phyloP scores from a whole-genome alignment of 129 eudicot species.

The Chrysanthemum seticuspe region DNA sequence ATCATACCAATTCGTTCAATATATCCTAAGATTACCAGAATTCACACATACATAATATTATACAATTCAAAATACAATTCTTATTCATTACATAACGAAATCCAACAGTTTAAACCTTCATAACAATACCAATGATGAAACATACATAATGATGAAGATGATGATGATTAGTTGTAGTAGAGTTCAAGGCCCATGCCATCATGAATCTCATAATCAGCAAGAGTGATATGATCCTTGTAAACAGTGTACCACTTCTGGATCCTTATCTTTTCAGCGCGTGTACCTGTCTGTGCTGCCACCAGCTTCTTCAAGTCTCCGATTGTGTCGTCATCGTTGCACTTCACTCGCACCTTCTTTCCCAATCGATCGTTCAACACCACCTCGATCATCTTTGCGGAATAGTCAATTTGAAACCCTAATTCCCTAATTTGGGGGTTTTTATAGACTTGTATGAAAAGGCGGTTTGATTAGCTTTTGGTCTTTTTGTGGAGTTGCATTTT shows the following conservation, averaged over 20 bases:
- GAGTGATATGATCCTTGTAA: slow-evolving; percentile 87
- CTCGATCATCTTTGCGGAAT: slow-evolving; percentile 57
- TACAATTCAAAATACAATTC: no score
- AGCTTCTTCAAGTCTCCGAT: slow-evolving; percentile 92
- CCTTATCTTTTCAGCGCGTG: slow-evolving; percentile 82
- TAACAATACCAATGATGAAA: no score
- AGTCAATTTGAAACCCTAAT: slow-evolving; percentile 21
- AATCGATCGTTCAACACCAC: slow-evolving; percentile 91
- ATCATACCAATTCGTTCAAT: no score
- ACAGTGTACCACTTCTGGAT: slow-evolving; percentile 87
- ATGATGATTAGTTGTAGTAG: slow-evolving; percentile 53
- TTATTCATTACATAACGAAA: no score
- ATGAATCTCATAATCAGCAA: slow-evolving; percentile 79
- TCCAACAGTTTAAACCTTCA: no score
- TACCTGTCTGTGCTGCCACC: slow-evolving; percentile 87
- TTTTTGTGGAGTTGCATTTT: no score
- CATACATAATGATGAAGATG: neutral
- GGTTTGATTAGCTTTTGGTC: no score
- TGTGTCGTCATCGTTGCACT: slow-evolving; percentile 92
- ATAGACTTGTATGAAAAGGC: no score
- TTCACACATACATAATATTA: no score
- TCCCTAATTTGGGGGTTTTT: neutral
- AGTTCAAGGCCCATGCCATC: slow-evolving; percentile 99
- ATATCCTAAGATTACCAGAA: no score
- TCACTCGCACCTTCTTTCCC: slow-evolving; percentile 93